These are phyloP conservation scores for Arachis monticola DNA, from an alignment of 331 rosid genomes.

Conservation along the genomic window DNA sequence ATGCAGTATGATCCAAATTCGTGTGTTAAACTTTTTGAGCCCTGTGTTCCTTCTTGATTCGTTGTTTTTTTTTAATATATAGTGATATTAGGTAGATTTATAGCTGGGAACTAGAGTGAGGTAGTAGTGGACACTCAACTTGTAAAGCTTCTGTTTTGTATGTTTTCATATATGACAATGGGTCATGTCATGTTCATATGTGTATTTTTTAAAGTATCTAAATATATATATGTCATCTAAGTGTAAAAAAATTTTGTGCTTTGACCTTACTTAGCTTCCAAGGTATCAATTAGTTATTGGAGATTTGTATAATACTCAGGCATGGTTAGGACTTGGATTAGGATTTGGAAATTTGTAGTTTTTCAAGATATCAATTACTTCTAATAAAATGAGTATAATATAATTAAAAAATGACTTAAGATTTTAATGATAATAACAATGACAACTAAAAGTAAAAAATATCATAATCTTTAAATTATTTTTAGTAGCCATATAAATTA, in stretches of 20 bases:
- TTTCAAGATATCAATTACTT: no score
- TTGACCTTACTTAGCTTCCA: slow-evolving; percentile 27
- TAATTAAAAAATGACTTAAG: no score
- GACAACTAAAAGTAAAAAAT: no score
- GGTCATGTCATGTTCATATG: slow-evolving; percentile 41
- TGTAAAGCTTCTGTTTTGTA: slow-evolving; percentile 45
- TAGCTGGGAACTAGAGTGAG: no score
- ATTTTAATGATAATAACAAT: no score
- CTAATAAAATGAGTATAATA: no score
- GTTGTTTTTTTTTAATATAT: slow-evolving; percentile 33
- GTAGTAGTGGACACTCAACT: slow-evolving; percentile 39
- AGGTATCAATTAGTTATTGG: background rate
- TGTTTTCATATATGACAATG: slow-evolving; percentile 24
- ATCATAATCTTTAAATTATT: no score
- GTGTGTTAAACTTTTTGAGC: slow-evolving; percentile 83
- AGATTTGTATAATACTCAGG: background rate
- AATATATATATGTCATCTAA: slow-evolving; percentile 8
- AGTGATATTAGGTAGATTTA: slow-evolving; percentile 31
- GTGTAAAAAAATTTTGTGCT: slow-evolving; percentile 49
- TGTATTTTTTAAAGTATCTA: slow-evolving; percentile 22
- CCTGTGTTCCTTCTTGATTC: slow-evolving; percentile 53
- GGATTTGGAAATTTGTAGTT: no score
- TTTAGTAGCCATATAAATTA: no score
- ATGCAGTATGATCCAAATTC: slow-evolving; percentile 85
- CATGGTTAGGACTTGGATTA: background rate